Evolutionary conservation across 768 basidiomycete species (phyloP), one percentile per base, ranked within the genome.

Genomic region (Candolleomyces aberdarensis): DNA sequence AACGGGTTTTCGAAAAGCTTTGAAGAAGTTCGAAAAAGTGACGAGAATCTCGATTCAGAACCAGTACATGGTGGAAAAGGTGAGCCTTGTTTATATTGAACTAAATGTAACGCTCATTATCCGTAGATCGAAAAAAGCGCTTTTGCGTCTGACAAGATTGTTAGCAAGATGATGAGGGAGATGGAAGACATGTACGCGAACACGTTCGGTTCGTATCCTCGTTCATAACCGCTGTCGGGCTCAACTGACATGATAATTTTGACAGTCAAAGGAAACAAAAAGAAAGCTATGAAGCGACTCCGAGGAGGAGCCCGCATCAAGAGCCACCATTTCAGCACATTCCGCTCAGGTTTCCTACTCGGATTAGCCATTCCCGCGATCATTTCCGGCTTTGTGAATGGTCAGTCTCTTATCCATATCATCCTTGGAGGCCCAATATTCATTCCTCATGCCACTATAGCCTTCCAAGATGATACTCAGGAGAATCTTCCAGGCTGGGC

Each of bases 21-120:
- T 94, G 59, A 94, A 90, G 74, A 94, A 94, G 71, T 94, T 92
- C 63, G 90, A 89, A 68, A 95, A 92, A 70, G 74, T 82, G 4
- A 89, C 93, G 14, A 85, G 81, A 87, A 85, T 91, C 39, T 79
- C 83, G 13, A 87, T 85, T 20, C 85, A 91, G 69, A 80, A 87
- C 26, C 80, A 87, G 44, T 98, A 96, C 70, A 94, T 90, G 79
- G 75, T 79, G 41, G 92, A 95, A 69, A 89, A 86, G 74, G 92
- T 90, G 67, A 3, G 65, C 29, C 11, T 44, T 39, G n/a, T 46
- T 10, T 32, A 32, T 32, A 56, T 32, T 31, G 1, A 44, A 11
- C 10, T 46, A 46, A 20, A 29, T 15, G 11, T 31, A 44, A 9
- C 17, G 61, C 44, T 63, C 14, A 31, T 48, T 32, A 51, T 20